Evolutionary conservation across 495 filamentous ascomycete genomes (phyloP).

Genomic region (Annulohypoxylon bovei): DNA sequence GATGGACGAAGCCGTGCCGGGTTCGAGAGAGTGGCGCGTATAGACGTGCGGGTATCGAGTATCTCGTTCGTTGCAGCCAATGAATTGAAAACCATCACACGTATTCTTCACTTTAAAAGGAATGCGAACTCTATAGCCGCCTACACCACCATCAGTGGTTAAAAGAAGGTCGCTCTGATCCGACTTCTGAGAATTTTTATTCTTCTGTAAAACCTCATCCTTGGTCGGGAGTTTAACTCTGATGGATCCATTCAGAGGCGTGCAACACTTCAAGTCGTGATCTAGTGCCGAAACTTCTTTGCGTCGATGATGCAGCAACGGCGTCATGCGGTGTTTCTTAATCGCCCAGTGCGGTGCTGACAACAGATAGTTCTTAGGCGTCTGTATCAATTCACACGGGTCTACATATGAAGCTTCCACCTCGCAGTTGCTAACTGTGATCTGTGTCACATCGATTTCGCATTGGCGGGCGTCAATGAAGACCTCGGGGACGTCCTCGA

Average conservation of each 20-base stretch:
- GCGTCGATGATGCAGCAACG: slow-evolving; percentile 63
- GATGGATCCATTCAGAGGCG: slow-evolving; percentile 56
- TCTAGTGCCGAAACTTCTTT: slow-evolving; percentile 54
- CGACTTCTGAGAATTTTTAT: slow-evolving; percentile 42
- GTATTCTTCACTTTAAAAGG: slow-evolving; percentile 78
- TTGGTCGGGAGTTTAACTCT: slow-evolving; percentile 51
- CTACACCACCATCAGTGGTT: slow-evolving; percentile 43
- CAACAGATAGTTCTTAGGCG: slow-evolving; percentile 64
- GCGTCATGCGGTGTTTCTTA: slow-evolving; percentile 71
- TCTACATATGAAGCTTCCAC: slow-evolving; percentile 73
- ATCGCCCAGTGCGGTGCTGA: slow-evolving; percentile 82
- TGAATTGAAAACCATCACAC: slow-evolving; percentile 89
- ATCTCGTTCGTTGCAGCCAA: slow-evolving; percentile 81
- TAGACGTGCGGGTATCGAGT: slow-evolving; percentile 88
- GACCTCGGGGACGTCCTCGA: slow-evolving; percentile 71
- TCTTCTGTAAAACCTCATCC: slow-evolving; percentile 49
- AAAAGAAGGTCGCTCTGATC: slow-evolving; percentile 44
- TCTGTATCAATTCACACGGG: slow-evolving; percentile 72
- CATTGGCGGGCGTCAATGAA: slow-evolving; percentile 88
- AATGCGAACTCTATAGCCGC: slow-evolving; percentile 63
- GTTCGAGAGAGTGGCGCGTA: slow-evolving; percentile 78
- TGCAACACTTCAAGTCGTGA: slow-evolving; percentile 51
- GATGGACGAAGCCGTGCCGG: slow-evolving; percentile 82
- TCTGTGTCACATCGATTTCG: slow-evolving; percentile 66
- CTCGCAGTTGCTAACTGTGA: slow-evolving; percentile 74